Evolutionary conservation across 805 yeast species (phyloP).

Genomic region (Candida methanosorbosa): DNA sequence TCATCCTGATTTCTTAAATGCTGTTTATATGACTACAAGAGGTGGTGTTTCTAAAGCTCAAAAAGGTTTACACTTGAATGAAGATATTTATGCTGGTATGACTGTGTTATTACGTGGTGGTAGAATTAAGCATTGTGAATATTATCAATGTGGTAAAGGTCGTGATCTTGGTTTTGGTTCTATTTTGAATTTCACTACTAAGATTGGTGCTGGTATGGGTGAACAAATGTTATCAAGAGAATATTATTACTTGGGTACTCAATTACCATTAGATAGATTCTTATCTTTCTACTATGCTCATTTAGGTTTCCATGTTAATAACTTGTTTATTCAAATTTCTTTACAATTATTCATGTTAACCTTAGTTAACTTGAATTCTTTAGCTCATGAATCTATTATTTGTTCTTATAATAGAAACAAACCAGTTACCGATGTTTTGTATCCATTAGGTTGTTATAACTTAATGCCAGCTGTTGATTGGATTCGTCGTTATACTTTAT

Average conservation of each 20-base stretch:
- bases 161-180: conserved; percentile 86
- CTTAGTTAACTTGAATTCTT: conserved; percentile 60
- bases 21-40: conserved; percentile 72
- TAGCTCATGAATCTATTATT: conserved; percentile 61
- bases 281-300: conserved; percentile 80
- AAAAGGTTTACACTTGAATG: conserved; percentile 77
- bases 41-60: conserved; percentile 88
- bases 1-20: conserved; percentile 78
- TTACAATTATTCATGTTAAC: conserved; percentile 66
- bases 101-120: conserved; percentile 79
- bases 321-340: conserved; percentile 68
- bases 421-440: conserved; percentile 58
- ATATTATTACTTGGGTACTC: conserved; percentile 74
- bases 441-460: conserved; percentile 69
- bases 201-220: conserved; percentile 92
- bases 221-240: conserved; percentile 83
- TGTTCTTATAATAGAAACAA: conserved; percentile 58
- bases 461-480: conserved; percentile 68
- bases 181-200: conserved; percentile 75
- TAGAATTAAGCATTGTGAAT: conserved; percentile 79
- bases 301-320: conserved; percentile 80
- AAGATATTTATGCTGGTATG: conserved; percentile 88
- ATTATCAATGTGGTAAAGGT: conserved; percentile 87
- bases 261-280: conserved; percentile 72
- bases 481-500: conserved; percentile 73